A percentile compares a stretch with the other conserved stretches of the same genome.
phyloP scores from a whole-genome alignment of 352 stramenopile genomes.

The Phytophthora sp. region DNA sequence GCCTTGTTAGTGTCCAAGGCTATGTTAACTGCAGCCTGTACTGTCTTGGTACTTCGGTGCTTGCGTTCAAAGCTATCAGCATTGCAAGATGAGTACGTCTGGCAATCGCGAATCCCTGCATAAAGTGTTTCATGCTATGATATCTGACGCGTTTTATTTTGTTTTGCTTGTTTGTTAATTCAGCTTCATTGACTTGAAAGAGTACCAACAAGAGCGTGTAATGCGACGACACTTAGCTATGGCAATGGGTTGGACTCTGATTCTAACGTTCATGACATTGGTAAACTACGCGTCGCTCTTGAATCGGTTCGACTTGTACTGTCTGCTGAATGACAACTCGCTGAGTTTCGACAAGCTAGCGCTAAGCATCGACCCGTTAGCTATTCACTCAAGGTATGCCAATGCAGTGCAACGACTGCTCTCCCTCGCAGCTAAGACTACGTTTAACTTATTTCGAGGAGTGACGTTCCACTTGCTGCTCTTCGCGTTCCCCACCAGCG shows the following conservation, averaged over 20 bases:
- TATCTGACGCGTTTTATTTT: not conserved
- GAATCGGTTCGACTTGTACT: constrained; percentile 65
- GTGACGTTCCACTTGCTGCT: constrained; percentile 58
- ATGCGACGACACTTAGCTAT: constrained; percentile 45
- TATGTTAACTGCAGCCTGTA: constrained; percentile 38
- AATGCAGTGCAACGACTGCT: constrained; percentile 50
- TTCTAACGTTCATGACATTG: constrained; percentile 57
- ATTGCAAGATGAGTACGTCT: constrained; percentile 70
- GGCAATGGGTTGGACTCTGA: constrained; percentile 46
- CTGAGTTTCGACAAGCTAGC: constrained; percentile 47
- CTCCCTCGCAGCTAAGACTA: constrained; percentile 54
- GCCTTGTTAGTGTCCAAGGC: constrained; percentile 48
- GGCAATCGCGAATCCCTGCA: not conserved
- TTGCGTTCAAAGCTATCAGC: constrained; percentile 62
- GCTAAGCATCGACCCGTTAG: constrained; percentile 49
- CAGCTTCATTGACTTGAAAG: constrained; percentile 74
- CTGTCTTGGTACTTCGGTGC: constrained; percentile 44
- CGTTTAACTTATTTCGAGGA: constrained; percentile 65
- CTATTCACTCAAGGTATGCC: constrained; percentile 43
- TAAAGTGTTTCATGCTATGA: not conserved
- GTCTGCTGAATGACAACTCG: constrained; percentile 38
- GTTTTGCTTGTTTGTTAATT: constrained; percentile 13
- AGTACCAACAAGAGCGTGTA: constrained; percentile 65
- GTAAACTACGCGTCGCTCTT: constrained; percentile 65
- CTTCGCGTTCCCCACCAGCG: constrained; percentile 60